Conservation (phyloP, 2,329 filamentous ascomycete genomes). For the Chaetomium sp. region DNA sequence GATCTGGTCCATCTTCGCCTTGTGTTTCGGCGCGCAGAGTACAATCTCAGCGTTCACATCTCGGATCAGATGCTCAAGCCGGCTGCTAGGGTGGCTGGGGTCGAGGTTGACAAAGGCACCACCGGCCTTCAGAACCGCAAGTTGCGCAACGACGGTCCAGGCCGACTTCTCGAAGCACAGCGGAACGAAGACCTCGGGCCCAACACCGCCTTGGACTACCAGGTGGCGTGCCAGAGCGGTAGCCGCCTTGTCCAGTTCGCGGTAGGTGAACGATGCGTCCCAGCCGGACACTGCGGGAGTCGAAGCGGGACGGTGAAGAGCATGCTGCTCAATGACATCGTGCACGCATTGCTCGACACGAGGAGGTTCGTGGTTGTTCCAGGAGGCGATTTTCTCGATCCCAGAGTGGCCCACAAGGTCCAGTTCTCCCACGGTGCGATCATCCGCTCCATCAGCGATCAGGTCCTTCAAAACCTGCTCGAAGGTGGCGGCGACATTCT, state of each 20-base stretch:
- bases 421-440: constrained; percentile 32
- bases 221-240: constrained; percentile 30
- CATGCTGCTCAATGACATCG: constrained; percentile 35
- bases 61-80: constrained; percentile 29
- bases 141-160: constrained; percentile 34
- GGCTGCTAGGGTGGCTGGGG: constrained; percentile 32
- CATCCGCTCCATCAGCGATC: constrained; percentile 25
- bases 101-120: constrained; percentile 39
- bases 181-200: constrained; percentile 33
- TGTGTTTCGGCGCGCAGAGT: constrained; percentile 27
- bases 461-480: constrained; percentile 34
- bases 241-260: constrained; percentile 30
- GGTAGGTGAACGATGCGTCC: constrained; percentile 34
- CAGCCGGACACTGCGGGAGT: constrained; percentile 35
- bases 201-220: constrained; percentile 25
- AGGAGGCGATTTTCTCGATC: constrained; percentile 26
- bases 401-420: constrained; percentile 33
- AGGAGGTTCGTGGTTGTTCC: constrained; percentile 31
- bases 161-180: constrained; percentile 38
- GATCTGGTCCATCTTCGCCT: constrained; percentile 24
- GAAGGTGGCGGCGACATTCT: constrained; percentile 34
- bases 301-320: constrained; percentile 42
- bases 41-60: constrained; percentile 28
- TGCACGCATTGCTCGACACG: constrained; percentile 32
- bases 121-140: constrained; percentile 39